Conservation (phyloP, 192 early-diverging fungal species). For the Backusella morwellensis region DNA sequence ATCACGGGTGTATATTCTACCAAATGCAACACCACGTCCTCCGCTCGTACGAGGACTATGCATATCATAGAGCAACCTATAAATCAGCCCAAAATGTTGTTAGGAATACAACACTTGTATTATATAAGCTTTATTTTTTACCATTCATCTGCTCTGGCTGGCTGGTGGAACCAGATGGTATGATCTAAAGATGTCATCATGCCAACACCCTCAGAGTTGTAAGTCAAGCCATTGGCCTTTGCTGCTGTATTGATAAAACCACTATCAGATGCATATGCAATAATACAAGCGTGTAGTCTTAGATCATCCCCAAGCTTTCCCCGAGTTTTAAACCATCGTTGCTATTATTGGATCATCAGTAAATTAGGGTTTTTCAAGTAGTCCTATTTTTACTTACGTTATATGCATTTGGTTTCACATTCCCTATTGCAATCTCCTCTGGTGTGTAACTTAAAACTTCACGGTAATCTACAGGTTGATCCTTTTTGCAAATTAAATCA, state of each 20-base stretch:
- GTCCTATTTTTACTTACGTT: neutral
- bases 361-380: neutral
- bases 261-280: conserved; percentile 60
- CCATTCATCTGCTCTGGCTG: conserved; percentile 87
- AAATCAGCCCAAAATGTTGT: neutral
- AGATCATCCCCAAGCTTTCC: conserved; percentile 52
- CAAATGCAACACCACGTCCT: conserved; percentile 77
- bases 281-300: conserved; percentile 55
- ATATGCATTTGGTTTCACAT: neutral
- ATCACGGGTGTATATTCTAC: conserved; percentile 73
- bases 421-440: conserved; percentile 12
- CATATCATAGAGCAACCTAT: conserved; percentile 74
- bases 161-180: conserved; percentile 85
- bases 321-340: conserved; percentile 63
- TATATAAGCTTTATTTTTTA: conserved; percentile 20
- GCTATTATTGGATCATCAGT: neutral
- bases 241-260: conserved; percentile 48
- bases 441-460: conserved; percentile 5
- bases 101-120: neutral
- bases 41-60: conserved; percentile 64
- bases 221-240: conserved; percentile 12
- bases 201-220: conserved; percentile 13
- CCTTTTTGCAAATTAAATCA: neutral
- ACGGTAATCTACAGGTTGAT: conserved; percentile 26
- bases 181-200: conserved; percentile 73